Evolutionary conservation across 73 alveolate genomes (phyloP), one percentile per base, ranked within the genome.

Genomic region (Paraurostyla sp.): DNA sequence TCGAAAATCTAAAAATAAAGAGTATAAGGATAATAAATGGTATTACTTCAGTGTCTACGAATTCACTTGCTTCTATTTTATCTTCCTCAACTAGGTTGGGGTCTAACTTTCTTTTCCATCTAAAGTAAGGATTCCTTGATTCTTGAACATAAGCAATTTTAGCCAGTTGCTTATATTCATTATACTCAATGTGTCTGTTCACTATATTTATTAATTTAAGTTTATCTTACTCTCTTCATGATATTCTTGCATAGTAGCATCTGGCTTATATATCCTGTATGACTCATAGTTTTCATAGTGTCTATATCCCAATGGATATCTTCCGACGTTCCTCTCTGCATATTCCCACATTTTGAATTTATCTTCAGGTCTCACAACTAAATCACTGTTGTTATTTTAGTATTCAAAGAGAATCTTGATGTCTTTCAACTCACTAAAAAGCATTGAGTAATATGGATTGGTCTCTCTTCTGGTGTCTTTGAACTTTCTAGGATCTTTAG

Each of bases 261-360:
- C 48, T 23, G 87, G 87, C 51, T 43, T 7, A 7, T 18, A 15
- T 13, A 42, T 15, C 59, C 73, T 40, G 73, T 75, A 75, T 71
- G 9, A 18, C 23, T 75, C 87, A 48, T 18, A 75, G 87, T 27
- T 43, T 25, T 75, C 87, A 48, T 43, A 75, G 35, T 75, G 56
- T 48, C 87, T 40, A 73, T 4, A 75, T 38, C 68, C 73, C 7
- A 3, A 0, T 11, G 87, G 87, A 25, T 75, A 75, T 18, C 46
- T 42, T 3, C 87, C 71, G 59, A 45, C 18, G 36, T 2, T 4
- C 48, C 3, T 27, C 29, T 75, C 73, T 16, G 23, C 23, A 6
- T 36, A n/a, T 4, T 62, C 80, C 20, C 4, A 18, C 33, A 52
- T 18, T 52, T 13, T 52, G 33, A 9, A 52, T 18, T 9, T 13